These are phyloP conservation scores for Sideroxylon spinosum DNA, from an alignment of 179 eudicot genomes.

Conservation along the genomic window DNA sequence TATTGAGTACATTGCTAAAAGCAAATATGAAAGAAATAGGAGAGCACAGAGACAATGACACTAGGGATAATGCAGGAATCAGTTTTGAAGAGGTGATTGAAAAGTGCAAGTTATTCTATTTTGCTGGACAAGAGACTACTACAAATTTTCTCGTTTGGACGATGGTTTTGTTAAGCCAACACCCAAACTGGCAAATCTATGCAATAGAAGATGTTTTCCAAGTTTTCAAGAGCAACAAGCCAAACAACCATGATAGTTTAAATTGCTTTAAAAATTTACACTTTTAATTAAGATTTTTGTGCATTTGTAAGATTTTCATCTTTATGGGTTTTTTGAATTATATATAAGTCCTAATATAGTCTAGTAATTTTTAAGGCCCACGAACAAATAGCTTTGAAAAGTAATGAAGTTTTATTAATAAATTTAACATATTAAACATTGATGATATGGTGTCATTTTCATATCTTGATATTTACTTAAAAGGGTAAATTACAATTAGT, in stretches of 20 bases:
- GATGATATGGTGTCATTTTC: too few species aligned
- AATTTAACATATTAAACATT: too few species aligned
- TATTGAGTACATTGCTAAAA: conserved; percentile 41
- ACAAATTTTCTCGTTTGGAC: conserved; percentile 41
- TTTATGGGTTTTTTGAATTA: too few species aligned
- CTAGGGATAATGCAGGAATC: not conserved
- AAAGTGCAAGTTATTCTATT: conserved; percentile 54
- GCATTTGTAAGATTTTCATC: too few species aligned
- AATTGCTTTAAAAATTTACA: conserved; percentile 33
- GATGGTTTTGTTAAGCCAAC: conserved; percentile 35
- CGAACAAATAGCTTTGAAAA: too few species aligned
- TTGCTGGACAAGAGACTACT: conserved; percentile 58
- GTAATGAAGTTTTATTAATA: too few species aligned
- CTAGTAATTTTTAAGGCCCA: too few species aligned
- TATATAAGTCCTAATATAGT: too few species aligned
- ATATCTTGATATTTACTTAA: too few species aligned
- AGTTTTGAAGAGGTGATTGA: conserved; percentile 35
- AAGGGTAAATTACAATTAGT: too few species aligned
- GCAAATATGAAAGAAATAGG: conserved; percentile 33
- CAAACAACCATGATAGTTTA: conserved; percentile 33
- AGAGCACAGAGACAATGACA: conserved; percentile 15
- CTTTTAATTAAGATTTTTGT: not conserved
- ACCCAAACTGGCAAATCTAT: conserved; percentile 44
- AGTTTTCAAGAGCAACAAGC: conserved; percentile 28
- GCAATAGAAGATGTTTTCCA: conserved; percentile 42